Evolutionary conservation across 805 yeast species (phyloP).

Genomic region (Lipomyces yamadae): DNA sequence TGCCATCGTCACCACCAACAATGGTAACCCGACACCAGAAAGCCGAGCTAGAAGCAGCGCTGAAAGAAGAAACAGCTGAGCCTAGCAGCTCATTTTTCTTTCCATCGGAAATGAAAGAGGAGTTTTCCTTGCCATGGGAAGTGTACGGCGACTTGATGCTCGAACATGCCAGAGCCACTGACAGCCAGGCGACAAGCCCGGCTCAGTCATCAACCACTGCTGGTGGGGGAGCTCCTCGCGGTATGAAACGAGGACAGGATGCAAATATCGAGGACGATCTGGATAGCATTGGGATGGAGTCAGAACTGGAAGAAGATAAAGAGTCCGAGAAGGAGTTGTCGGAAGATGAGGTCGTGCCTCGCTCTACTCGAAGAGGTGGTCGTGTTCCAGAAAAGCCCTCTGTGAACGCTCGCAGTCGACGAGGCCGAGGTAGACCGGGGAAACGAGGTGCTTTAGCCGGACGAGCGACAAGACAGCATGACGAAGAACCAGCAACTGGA

Average conservation of each 20-base stretch:
- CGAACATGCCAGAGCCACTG: conserved; percentile 46
- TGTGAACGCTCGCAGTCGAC: conserved; percentile 4
- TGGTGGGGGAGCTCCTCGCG: conserved; percentile 11
- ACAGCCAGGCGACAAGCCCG: conserved; percentile 36
- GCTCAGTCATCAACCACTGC: conserved; percentile 32
- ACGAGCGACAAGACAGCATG: neutral
- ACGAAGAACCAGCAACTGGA: conserved; percentile 13
- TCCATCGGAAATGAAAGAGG: conserved; percentile 36
- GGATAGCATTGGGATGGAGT: conserved; percentile 8
- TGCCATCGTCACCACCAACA: conserved; percentile 11
- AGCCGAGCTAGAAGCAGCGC: conserved; percentile 27
- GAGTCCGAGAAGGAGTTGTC: conserved; percentile 31
- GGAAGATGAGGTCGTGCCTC: conserved; percentile 33
- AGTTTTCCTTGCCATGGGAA: conserved; percentile 53
- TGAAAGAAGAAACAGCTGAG: conserved; percentile 20
- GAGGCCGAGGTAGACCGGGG: conserved; percentile 17
- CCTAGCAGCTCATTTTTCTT: conserved; percentile 12
- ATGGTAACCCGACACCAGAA: conserved; percentile 5
- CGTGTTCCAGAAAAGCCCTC: conserved; percentile 7
- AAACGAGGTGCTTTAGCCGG: conserved; percentile 10
- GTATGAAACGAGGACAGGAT: conserved; percentile 24
- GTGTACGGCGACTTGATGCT: conserved; percentile 53
- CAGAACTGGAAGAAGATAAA: conserved; percentile 20
- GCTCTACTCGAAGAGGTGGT: conserved; percentile 19
- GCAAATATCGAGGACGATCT: conserved; percentile 27